phyloP scores from a whole-genome alignment of 176 grass and related monocot genomes.

The barley (Hordeum vulgare) region DNA sequence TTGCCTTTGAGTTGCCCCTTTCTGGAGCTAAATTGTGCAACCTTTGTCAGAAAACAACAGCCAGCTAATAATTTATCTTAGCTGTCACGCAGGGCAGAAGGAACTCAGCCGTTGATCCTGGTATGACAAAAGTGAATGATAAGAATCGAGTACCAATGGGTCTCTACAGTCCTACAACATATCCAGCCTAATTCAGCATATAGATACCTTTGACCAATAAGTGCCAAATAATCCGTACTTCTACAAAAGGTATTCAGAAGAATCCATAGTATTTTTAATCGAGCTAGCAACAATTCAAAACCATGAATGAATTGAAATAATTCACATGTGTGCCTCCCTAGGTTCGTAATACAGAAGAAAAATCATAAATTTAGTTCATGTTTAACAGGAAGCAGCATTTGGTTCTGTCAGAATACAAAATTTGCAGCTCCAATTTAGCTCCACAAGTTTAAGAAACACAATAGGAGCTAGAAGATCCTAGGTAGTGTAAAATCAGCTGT shows the following conservation, averaged over 20 bases:
- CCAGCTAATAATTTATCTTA: neutral
- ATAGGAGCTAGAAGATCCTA: neutral
- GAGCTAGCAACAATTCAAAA: neutral
- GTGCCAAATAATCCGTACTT: neutral
- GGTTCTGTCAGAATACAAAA: neutral
- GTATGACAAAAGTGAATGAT: neutral
- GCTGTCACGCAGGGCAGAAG: neutral
- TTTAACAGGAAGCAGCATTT: neutral
- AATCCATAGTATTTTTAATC: neutral
- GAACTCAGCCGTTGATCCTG: conserved; percentile 4
- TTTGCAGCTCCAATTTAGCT: neutral
- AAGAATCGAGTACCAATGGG: neutral
- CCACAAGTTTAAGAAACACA: neutral
- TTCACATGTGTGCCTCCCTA: neutral
- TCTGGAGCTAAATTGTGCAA: neutral
- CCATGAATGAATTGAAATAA: neutral
- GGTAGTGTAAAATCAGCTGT: neutral
- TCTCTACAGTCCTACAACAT: neutral
- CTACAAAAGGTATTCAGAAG: neutral
- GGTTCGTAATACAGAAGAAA: neutral
- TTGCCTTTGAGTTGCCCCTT: neutral
- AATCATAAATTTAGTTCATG: neutral
- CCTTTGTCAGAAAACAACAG: conserved; percentile 1
- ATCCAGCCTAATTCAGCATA: neutral
- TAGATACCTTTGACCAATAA: neutral